phyloP scores from a whole-genome alignment of 352 stramenopile genomes.

The Phytophthora citrophthora region DNA sequence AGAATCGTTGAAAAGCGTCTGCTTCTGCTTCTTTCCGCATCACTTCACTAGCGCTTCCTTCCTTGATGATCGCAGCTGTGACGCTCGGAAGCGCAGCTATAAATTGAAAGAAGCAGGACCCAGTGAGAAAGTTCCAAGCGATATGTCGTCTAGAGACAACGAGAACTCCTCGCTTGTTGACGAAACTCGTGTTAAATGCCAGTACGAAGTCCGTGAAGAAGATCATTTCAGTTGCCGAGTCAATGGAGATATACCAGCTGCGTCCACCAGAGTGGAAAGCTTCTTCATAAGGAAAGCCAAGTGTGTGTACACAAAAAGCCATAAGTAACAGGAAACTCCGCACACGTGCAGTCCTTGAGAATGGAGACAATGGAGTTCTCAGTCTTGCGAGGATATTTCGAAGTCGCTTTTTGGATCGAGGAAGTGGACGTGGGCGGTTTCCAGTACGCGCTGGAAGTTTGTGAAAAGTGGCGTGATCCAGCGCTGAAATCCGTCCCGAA shows the following conservation, averaged over 20 bases:
- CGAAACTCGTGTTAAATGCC: slow-evolving; percentile 54
- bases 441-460: slow-evolving; percentile 15
- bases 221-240: slow-evolving; percentile 25
- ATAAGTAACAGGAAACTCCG: slow-evolving; percentile 30
- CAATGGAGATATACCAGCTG: slow-evolving; percentile 7
- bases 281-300: slow-evolving; percentile 45
- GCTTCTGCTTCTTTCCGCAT: not conserved
- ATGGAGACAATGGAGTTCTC: slow-evolving; percentile 21
- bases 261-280: slow-evolving; percentile 31
- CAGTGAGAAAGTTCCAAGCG: slow-evolving; percentile 41
- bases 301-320: slow-evolving; percentile 30
- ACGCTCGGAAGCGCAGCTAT: slow-evolving; percentile 15
- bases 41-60: not conserved
- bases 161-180: slow-evolving; percentile 41
- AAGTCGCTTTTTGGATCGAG: slow-evolving; percentile 19
- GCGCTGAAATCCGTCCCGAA: slow-evolving; percentile 1
- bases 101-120: slow-evolving; percentile 20
- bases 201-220: slow-evolving; percentile 52
- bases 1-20: slow-evolving; percentile 18
- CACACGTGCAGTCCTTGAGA: slow-evolving; percentile 19
- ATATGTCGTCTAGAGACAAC: slow-evolving; percentile 46
- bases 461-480: slow-evolving; percentile 17
- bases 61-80: not conserved
- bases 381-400: slow-evolving; percentile 10
- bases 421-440: slow-evolving; percentile 22